These are phyloP conservation scores for Chaetomium tenue DNA, from an alignment of 495 filamentous ascomycete genomes.

Conservation along the genomic window DNA sequence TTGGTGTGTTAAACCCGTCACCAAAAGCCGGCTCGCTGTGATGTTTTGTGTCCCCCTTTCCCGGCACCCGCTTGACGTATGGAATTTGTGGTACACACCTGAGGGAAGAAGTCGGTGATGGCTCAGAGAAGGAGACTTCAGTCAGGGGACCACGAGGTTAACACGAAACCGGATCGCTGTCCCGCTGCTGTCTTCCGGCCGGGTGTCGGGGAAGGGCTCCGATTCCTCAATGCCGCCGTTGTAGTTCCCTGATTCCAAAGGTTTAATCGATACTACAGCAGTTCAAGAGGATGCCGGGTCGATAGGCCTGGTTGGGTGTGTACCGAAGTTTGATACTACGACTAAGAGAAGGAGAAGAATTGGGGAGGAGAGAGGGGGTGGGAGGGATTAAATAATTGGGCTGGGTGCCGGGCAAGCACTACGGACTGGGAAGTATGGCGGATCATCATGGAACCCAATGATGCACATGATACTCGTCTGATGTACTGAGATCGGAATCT, in stretches of 20 bases:
- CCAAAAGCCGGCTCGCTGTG: neutral
- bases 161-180: neutral
- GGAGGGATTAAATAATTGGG: too few relatives aligned
- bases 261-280: neutral
- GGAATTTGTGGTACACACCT: too few relatives aligned
- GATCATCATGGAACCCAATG: too few relatives aligned
- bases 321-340: neutral
- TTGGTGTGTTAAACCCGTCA: neutral
- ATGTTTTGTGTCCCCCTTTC: neutral
- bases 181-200: neutral
- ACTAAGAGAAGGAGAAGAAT: too few relatives aligned
- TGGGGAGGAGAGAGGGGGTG: too few relatives aligned
- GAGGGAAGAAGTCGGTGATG: too few relatives aligned
- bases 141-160: neutral
- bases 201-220: neutral
- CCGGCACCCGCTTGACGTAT: too few relatives aligned
- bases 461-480: too few relatives aligned
- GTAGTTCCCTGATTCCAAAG: neutral
- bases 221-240: conserved; percentile 6
- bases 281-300: neutral
- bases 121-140: neutral
- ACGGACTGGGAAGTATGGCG: too few relatives aligned
- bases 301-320: neutral
- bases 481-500: too few relatives aligned
- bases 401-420: too few relatives aligned